These are phyloP conservation scores for Ormosia semicastrata DNA, from an alignment of 306 rosid species.

Conservation along the genomic window DNA sequence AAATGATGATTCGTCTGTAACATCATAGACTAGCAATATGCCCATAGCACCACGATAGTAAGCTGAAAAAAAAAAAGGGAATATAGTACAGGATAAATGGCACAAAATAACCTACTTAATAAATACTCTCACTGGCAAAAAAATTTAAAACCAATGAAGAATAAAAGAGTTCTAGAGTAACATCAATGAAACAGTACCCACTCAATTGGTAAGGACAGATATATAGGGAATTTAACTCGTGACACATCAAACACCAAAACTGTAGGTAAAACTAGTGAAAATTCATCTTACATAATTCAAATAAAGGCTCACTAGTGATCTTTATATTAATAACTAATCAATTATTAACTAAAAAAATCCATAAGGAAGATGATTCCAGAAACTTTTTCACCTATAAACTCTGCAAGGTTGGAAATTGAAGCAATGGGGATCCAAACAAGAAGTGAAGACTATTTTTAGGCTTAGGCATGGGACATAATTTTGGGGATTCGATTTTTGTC, in stretches of 20 bases:
- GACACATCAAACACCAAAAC: not conserved
- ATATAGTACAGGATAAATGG: not conserved
- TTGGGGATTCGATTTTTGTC: not conserved
- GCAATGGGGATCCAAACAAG: not conserved
- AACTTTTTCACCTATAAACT: not conserved
- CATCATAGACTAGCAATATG: constrained; percentile 89
- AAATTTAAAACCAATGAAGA: not conserved
- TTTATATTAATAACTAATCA: not conserved
- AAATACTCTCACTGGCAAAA: not conserved
- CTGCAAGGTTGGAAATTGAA: not conserved
- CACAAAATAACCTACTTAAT: not conserved
- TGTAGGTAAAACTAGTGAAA: not conserved
- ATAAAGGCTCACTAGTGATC: not conserved
- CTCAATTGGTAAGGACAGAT: not conserved
- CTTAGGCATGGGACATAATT: not conserved
- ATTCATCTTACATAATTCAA: not conserved
- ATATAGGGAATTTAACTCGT: not conserved
- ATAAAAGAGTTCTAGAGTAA: not conserved
- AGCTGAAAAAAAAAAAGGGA: constrained; percentile 49
- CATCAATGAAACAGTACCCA: constrained; percentile 14
- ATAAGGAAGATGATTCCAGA: not conserved
- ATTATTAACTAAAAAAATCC: not conserved
- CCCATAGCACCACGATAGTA: constrained; percentile 99
- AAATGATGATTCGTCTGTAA: constrained; percentile 93
- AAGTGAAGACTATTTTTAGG: not conserved